phyloP scores from a whole-genome alignment of 2,329 filamentous ascomycete genomes.

The Fusarium sp. region DNA sequence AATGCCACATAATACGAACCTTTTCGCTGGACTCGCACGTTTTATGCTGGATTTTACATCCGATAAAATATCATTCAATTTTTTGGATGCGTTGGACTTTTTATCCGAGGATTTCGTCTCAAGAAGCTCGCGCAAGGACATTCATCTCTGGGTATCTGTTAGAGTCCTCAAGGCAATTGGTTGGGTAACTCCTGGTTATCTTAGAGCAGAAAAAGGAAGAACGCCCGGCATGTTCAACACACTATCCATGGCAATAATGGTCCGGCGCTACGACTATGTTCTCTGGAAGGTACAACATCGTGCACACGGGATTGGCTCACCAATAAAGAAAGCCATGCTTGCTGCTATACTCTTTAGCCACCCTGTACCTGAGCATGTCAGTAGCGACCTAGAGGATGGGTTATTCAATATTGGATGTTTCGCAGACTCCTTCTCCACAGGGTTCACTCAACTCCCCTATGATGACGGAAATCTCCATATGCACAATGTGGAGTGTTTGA shows the following conservation, averaged over 20 bases:
- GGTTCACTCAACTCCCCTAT: rapidly evolving
- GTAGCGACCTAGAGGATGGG: not conserved
- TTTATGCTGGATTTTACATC: no score
- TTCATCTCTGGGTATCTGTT: no score
- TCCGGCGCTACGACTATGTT: not conserved
- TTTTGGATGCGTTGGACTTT: not conserved
- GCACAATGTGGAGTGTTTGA: not conserved
- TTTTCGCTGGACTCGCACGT: no score
- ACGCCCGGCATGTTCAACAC: no score
- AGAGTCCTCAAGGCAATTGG: no score
- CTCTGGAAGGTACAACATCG: not conserved
- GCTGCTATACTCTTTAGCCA: rapidly evolving
- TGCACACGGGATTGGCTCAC: not conserved
- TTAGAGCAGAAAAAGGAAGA: no score
- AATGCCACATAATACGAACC: rapidly evolving
- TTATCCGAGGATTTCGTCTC: no score
- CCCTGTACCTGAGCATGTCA: no score
- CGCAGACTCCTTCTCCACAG: rapidly evolving
- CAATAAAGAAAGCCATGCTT: rapidly evolving
- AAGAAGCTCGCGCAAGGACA: rapidly evolving
- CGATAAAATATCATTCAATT: not conserved
- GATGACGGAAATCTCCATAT: rapidly evolving
- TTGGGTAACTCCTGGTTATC: no score
- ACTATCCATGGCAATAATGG: no score
- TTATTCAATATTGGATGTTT: rapidly evolving